These are phyloP conservation scores for Ramaria rubella DNA, from an alignment of 768 basidiomycete genomes.

Conservation along the genomic window DNA sequence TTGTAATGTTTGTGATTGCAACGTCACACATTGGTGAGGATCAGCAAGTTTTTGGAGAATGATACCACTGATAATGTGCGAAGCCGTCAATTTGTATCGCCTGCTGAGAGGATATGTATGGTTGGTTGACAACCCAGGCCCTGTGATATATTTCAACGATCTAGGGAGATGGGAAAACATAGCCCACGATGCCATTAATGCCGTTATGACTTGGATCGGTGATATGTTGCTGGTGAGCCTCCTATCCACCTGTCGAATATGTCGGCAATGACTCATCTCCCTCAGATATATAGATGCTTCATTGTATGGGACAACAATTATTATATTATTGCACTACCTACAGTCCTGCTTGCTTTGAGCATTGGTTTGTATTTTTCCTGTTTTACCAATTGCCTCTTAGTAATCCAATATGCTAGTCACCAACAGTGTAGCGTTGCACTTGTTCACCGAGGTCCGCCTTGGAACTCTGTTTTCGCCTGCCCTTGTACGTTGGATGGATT, in stretches of 20 bases:
- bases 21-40: background rate
- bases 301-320: constrained; percentile 21
- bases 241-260: constrained; percentile 14
- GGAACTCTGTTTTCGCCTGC: background rate
- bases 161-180: background rate
- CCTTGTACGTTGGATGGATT: background rate
- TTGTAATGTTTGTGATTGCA: background rate
- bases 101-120: background rate
- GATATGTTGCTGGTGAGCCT: constrained; percentile 27
- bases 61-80: background rate
- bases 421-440: background rate
- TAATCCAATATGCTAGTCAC: background rate
- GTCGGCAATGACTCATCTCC: constrained; percentile 14
- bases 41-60: background rate
- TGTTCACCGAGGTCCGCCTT: background rate
- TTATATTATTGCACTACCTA: constrained; percentile 18
- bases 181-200: background rate
- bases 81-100: background rate
- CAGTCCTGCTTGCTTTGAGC: background rate
- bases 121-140: background rate
- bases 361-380: background rate
- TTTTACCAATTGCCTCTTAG: too few relatives aligned
- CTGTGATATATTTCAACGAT: background rate
- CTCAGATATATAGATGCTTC: constrained; percentile 21
- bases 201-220: constrained; percentile 11